Conservation (phyloP, 306 rosid genomes). For the Cucurbita ficifolia region DNA sequence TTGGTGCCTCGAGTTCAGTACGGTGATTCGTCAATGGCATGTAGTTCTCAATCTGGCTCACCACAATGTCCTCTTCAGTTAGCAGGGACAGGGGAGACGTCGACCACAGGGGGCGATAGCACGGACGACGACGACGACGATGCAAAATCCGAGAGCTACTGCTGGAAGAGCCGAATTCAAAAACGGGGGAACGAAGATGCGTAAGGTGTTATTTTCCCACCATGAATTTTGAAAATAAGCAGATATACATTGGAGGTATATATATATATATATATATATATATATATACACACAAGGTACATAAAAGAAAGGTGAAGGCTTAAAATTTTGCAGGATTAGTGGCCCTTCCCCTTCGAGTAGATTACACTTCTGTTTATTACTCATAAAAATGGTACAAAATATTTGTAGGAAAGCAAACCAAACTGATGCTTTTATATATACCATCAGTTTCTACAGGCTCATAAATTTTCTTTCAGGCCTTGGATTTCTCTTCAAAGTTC, state of each 20-base stretch:
- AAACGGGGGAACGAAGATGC: slow-evolving; percentile 45
- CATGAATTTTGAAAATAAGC: slow-evolving; percentile 52
- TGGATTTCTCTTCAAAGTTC: not conserved
- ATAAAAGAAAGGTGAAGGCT: slow-evolving; percentile 25
- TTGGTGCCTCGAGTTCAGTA: slow-evolving; percentile 65
- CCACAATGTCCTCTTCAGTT: slow-evolving; percentile 92
- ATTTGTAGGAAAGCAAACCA: slow-evolving; percentile 11
- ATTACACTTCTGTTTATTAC: slow-evolving; percentile 20
- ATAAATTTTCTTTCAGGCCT: not conserved
- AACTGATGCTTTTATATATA: not conserved
- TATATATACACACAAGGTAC: no score
- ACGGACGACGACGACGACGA: slow-evolving; percentile 72
- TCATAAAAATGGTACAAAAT: slow-evolving; percentile 16
- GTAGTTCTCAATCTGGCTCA: slow-evolving; percentile 71
- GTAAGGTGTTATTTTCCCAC: slow-evolving; percentile 32
- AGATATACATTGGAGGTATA: not conserved
- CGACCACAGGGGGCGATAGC: slow-evolving; percentile 31
- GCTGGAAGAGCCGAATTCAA: slow-evolving; percentile 52
- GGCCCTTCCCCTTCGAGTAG: slow-evolving; percentile 18
- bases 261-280: not conserved
- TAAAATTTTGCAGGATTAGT: slow-evolving; percentile 57
- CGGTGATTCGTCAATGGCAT: slow-evolving; percentile 61
- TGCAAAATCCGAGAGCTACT: slow-evolving; percentile 59
- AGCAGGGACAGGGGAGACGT: slow-evolving; percentile 23
- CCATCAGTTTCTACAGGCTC: not conserved